Evolutionary conservation across 441 rosid species (phyloP).

Genomic region (Sinapis alba): DNA sequence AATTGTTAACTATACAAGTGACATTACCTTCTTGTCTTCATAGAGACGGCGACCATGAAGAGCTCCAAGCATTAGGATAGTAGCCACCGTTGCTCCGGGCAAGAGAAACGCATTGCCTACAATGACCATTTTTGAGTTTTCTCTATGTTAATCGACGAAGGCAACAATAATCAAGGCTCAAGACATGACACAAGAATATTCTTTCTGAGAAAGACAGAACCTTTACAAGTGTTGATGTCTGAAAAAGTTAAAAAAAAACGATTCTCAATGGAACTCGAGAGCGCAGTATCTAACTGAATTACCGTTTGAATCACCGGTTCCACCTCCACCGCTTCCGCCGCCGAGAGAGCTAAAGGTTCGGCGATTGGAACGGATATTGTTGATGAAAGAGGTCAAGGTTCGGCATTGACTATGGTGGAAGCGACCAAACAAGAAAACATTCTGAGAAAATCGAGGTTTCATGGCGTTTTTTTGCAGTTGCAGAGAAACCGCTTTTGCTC

Average conservation of each 20-base stretch:
- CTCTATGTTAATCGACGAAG: neutral
- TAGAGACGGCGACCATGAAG: constrained; percentile 94
- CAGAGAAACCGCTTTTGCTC: constrained; percentile 10
- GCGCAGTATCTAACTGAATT: neutral
- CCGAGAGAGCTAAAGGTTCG: constrained; percentile 46
- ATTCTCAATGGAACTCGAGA: constrained; percentile 17
- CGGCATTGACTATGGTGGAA: constrained; percentile 45
- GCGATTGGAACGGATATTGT: constrained; percentile 44
- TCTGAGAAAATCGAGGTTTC: constrained; percentile 55
- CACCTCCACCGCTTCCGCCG: constrained; percentile 31
- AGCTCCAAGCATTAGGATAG: constrained; percentile 92
- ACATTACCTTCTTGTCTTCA: constrained; percentile 78
- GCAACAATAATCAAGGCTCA: constrained; percentile 7
- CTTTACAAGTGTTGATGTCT: neutral
- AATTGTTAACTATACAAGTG: neutral
- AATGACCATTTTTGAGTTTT: neutral
- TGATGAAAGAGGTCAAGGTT: constrained; percentile 50
- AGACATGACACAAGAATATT: neutral
- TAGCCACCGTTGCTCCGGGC: constrained; percentile 92
- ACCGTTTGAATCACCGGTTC: constrained; percentile 44
- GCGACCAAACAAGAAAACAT: constrained; percentile 32
- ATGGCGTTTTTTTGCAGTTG: constrained; percentile 36
- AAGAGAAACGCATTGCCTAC: constrained; percentile 73
- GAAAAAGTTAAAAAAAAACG: neutral
- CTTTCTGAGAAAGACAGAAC: neutral